Percentiles rank a stretch among this genome's conserved stretches.
Evolutionary conservation across 768 basidiomycete species (phyloP).

Genomic region (Leccinum subgranulosum): DNA sequence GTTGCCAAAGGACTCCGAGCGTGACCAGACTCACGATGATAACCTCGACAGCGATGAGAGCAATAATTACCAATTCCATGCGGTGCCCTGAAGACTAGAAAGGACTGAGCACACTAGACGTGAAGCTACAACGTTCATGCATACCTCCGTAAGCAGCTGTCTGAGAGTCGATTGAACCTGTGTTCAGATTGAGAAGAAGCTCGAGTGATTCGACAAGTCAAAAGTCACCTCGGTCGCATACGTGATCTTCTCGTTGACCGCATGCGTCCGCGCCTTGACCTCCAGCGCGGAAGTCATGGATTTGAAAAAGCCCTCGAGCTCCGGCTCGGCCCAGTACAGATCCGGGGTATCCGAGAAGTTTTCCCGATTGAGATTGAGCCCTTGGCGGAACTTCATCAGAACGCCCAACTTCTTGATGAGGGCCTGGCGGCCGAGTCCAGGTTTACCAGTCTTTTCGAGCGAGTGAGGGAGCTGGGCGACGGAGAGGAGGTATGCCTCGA

Average conservation of each 20-base stretch:
- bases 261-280: slow-evolving; percentile 73
- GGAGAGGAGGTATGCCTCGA: slow-evolving; percentile 81
- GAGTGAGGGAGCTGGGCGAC: slow-evolving; percentile 78
- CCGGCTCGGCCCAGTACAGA: slow-evolving; percentile 94
- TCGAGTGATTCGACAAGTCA: background rate
- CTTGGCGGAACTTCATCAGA: slow-evolving; percentile 89
- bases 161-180: slow-evolving; percentile 85
- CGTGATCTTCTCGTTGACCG: slow-evolving; percentile 89
- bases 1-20: background rate
- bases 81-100: slow-evolving; percentile 81
- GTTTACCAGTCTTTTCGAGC: slow-evolving; percentile 76
- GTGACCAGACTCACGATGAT: slow-evolving; percentile 59
- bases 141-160: slow-evolving; percentile 81
- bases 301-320: slow-evolving; percentile 86
- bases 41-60: slow-evolving; percentile 93
- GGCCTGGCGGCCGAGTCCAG: slow-evolving; percentile 73
- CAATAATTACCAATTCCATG: slow-evolving; percentile 95
- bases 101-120: background rate
- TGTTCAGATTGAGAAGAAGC: background rate
- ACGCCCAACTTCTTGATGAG: slow-evolving; percentile 92
- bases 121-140: background rate
- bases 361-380: slow-evolving; percentile 84
- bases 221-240: slow-evolving; percentile 70
- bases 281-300: slow-evolving; percentile 84
- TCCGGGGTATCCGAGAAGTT: slow-evolving; percentile 89